Evolutionary conservation across 257 asterid genomes (phyloP).

Genomic region (Solanum piurae): DNA sequence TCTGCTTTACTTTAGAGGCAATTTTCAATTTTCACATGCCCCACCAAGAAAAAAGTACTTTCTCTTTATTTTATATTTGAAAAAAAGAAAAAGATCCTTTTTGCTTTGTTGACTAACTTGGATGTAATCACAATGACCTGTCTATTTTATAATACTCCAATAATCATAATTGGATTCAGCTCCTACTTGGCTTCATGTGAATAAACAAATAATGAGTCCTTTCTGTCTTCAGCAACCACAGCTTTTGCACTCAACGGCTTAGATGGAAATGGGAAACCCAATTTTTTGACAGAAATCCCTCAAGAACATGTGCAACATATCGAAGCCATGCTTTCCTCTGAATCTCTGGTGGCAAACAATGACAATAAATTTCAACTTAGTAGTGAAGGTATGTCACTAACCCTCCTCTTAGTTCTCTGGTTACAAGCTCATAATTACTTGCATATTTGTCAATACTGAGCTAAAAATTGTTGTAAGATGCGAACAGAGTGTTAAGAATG

Average conservation of each 20-base stretch:
- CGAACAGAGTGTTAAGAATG: neutral
- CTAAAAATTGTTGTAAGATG: neutral
- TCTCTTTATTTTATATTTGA: neutral
- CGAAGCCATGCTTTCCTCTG: conserved; percentile 16
- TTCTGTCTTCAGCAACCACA: conserved; percentile 12
- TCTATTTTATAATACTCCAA: neutral
- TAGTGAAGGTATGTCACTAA: conserved; percentile 7
- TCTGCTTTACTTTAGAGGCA: neutral
- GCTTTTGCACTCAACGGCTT: conserved; percentile 13
- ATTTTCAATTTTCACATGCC: neutral
- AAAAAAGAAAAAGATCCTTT: neutral
- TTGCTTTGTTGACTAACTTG: neutral
- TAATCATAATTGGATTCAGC: neutral
- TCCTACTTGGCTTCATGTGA: neutral
- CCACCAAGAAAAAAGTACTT: neutral
- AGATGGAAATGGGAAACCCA: conserved; percentile 15
- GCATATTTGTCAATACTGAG: neutral
- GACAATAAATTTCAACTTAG: conserved; percentile 6
- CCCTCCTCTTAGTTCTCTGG: neutral
- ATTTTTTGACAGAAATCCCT: conserved; percentile 29
- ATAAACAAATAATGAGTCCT: conserved; percentile 28
- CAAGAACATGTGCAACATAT: conserved; percentile 24
- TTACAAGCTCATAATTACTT: neutral
- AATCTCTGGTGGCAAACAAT: conserved; percentile 19
- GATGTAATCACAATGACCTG: neutral